These are phyloP conservation scores for Proteromonas lacertae DNA, from an alignment of 352 stramenopile species.

Conservation along the genomic window DNA sequence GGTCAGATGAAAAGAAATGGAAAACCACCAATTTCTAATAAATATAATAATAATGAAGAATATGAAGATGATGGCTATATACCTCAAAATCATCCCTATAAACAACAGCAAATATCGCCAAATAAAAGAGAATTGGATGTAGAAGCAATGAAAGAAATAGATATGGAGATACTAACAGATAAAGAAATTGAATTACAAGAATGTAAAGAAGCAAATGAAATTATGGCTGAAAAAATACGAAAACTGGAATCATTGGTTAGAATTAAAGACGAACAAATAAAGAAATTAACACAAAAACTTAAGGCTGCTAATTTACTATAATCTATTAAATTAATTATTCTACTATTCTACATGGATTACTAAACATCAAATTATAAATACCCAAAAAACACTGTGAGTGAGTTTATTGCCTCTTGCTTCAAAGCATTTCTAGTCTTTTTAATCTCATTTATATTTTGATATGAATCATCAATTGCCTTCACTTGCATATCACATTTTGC, in stretches of 20 bases:
- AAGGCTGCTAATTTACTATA: no score
- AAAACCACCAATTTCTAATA: background rate
- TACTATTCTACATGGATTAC: no score
- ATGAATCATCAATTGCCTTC: no score
- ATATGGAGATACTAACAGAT: constrained; percentile 16
- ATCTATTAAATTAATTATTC: no score
- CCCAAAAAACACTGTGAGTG: no score
- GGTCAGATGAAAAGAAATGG: no score
- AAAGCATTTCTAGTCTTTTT: no score
- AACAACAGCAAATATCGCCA: background rate
- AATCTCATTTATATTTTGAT: no score
- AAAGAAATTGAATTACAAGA: constrained; percentile 28
- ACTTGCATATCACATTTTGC: no score
- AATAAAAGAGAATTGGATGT: background rate
- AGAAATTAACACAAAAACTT: constrained; percentile 19
- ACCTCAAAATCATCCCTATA: background rate
- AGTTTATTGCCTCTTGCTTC: no score
- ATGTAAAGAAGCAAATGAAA: constrained; percentile 44
- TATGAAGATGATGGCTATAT: background rate
- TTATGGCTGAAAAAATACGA: constrained; percentile 63
- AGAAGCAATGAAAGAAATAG: background rate
- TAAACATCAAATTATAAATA: no score
- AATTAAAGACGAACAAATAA: constrained; percentile 64
- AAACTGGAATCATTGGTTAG: constrained; percentile 69
- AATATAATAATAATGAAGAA: background rate